These are phyloP conservation scores for Phytophthora hybrid DNA, from an alignment of 352 stramenopile genomes.

Conservation along the genomic window DNA sequence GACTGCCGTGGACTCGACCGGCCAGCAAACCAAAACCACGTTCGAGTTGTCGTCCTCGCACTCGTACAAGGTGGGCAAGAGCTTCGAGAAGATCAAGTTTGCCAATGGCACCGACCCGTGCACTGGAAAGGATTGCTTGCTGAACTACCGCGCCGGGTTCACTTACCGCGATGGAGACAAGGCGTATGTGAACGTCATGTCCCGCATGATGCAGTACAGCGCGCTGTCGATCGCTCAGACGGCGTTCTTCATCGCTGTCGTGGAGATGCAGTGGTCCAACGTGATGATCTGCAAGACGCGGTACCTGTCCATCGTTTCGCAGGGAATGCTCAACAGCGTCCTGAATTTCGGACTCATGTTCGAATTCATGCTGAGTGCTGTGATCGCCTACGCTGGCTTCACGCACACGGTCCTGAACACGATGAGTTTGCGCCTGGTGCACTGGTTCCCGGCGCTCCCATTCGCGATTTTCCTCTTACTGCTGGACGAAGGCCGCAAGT, in stretches of 20 bases:
- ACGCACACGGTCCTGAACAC: slow-evolving; percentile 88
- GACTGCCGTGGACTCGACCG: slow-evolving; percentile 46
- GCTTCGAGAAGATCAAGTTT: slow-evolving; percentile 60
- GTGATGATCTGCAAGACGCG: slow-evolving; percentile 95
- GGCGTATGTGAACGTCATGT: slow-evolving; percentile 85
- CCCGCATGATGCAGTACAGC: slow-evolving; percentile 88
- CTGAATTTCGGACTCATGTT: slow-evolving; percentile 95
- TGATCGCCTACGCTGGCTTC: slow-evolving; percentile 88
- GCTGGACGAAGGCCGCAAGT: slow-evolving; percentile 93
- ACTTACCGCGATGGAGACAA: slow-evolving; percentile 35
- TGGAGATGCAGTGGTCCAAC: slow-evolving; percentile 93
- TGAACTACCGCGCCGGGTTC: slow-evolving; percentile 73
- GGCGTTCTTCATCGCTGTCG: slow-evolving; percentile 86
- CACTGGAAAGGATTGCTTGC: slow-evolving; percentile 48
- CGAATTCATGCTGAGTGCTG: slow-evolving; percentile 89
- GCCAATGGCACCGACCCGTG: slow-evolving; percentile 45
- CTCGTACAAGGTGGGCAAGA: slow-evolving; percentile 57
- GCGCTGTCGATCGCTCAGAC: slow-evolving; percentile 87
- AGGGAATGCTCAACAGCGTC: slow-evolving; percentile 93
- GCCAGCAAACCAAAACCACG: slow-evolving; percentile 37
- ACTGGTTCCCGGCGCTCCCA: slow-evolving; percentile 93
- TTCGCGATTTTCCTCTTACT: slow-evolving; percentile 91
- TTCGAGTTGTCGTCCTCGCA: slow-evolving; percentile 44
- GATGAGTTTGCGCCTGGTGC: slow-evolving; percentile 85
- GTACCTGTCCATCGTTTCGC: slow-evolving; percentile 89